phyloP scores from a whole-genome alignment of 2,329 filamentous ascomycete species.

The Fusarium irregulare region DNA sequence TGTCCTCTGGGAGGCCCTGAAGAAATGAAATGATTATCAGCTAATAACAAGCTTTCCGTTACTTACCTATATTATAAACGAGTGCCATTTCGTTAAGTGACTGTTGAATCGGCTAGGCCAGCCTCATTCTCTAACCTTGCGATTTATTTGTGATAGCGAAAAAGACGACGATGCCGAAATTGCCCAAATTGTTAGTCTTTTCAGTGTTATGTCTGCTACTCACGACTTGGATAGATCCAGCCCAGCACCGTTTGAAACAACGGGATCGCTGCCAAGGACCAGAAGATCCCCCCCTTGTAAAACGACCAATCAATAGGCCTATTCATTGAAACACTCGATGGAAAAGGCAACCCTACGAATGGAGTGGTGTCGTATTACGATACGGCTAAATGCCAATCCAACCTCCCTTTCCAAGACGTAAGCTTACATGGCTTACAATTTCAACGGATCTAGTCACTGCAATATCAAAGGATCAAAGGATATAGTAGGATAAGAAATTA shows the following conservation, averaged over 20 bases:
- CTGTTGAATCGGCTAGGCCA: neutral
- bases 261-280: neutral
- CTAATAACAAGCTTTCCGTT: neutral
- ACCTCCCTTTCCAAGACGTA: conserved; percentile 5
- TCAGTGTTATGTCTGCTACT: neutral
- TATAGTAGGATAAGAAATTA: conserved; percentile 48
- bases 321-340: conserved; percentile 8
- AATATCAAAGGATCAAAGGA: conserved; percentile 13
- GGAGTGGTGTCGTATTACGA: neutral
- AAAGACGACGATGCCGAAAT: neutral
- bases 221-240: neutral
- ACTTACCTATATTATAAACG: neutral
- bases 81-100: neutral
- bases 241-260: neutral
- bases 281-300: neutral
- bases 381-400: conserved; percentile 7
- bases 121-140: neutral
- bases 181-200: neutral
- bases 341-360: conserved; percentile 32
- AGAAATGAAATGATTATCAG: neutral
- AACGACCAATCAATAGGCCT: conserved; percentile 19
- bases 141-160: neutral
- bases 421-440: neutral
- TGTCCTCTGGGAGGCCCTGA: neutral
- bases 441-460: neutral